A percentile compares a stretch with the other conserved stretches of the same genome.
Conservation (phyloP, 2,329 filamentous ascomycete species). For the Plenodomus biglobosus region DNA sequence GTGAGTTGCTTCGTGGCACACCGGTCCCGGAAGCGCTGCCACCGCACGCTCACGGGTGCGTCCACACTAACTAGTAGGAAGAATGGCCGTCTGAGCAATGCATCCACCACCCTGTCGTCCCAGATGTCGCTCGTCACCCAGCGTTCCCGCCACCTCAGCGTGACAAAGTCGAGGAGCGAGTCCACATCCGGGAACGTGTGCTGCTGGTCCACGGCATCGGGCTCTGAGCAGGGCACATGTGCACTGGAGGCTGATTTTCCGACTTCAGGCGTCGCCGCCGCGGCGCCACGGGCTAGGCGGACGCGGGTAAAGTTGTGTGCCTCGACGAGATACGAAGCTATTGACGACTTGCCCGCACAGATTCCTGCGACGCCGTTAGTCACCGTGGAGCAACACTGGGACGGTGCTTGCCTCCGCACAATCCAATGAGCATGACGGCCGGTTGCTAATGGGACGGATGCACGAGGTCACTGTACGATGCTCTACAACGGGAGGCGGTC, state of each 20-base stretch:
- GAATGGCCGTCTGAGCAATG: conserved; percentile 78
- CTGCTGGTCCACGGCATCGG: conserved; percentile 23
- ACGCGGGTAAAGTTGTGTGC: conserved; percentile 80
- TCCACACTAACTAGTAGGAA: conserved; percentile 92
- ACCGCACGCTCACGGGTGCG: conserved; percentile 81
- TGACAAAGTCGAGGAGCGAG: conserved; percentile 80
- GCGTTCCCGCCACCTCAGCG: conserved; percentile 75
- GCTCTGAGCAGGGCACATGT: conserved; percentile 31
- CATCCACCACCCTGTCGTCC: conserved; percentile 71
- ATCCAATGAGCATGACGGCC: conserved; percentile 68
- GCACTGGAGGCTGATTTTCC: conserved; percentile 48
- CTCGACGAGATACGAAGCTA: conserved; percentile 83
- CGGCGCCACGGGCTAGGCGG: conserved; percentile 53
- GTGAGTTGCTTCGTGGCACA: conserved; percentile 52
- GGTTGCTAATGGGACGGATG: background rate
- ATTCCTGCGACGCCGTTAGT: conserved; percentile 62
- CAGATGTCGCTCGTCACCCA: conserved; percentile 87
- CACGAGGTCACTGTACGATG: background rate
- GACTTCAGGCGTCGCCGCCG: conserved; percentile 44
- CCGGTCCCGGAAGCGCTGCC: conserved; percentile 71
- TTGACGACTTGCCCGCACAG: conserved; percentile 88
- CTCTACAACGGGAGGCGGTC: background rate
- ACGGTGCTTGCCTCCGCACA: conserved; percentile 55
- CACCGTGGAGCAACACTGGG: background rate
- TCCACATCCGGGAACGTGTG: conserved; percentile 56